A percentile compares a stretch with the other conserved stretches of the same genome.
Conservation (phyloP, 805 yeast genomes). For the Candida silvicultrix region DNA sequence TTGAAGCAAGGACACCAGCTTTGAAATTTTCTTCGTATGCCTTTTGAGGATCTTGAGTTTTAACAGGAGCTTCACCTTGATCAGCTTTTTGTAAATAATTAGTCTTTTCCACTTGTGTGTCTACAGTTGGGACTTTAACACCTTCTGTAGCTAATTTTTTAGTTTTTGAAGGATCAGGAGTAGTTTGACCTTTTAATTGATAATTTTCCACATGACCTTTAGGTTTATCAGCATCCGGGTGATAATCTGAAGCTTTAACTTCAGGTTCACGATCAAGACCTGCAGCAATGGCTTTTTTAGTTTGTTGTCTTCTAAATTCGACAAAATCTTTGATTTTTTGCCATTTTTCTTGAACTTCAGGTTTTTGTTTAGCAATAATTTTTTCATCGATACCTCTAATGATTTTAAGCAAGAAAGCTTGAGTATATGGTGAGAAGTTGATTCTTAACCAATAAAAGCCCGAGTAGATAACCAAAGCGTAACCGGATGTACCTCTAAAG, state of each 20-base stretch:
- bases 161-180: neutral
- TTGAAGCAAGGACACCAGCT: conserved; percentile 2
- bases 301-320: conserved; percentile 32
- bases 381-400: conserved; percentile 24
- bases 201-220: conserved; percentile 2
- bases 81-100: neutral
- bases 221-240: neutral
- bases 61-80: neutral
- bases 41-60: neutral
- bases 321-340: conserved; percentile 31
- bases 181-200: conserved; percentile 5
- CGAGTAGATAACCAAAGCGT: conserved; percentile 50
- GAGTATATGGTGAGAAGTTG: conserved; percentile 41
- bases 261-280: conserved; percentile 6
- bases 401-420: conserved; percentile 25
- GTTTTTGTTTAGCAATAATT: conserved; percentile 26
- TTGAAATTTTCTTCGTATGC: conserved; percentile 5
- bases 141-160: neutral
- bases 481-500: conserved; percentile 62
- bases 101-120: neutral
- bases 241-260: neutral
- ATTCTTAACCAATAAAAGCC: conserved; percentile 68
- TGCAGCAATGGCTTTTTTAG: conserved; percentile 18
- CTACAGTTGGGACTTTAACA: neutral
- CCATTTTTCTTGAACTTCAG: conserved; percentile 30